A percentile compares a stretch with the other conserved stretches of the same genome.
phyloP scores from a whole-genome alignment of 139 green algal species.

The Volvox reticuliferus region DNA sequence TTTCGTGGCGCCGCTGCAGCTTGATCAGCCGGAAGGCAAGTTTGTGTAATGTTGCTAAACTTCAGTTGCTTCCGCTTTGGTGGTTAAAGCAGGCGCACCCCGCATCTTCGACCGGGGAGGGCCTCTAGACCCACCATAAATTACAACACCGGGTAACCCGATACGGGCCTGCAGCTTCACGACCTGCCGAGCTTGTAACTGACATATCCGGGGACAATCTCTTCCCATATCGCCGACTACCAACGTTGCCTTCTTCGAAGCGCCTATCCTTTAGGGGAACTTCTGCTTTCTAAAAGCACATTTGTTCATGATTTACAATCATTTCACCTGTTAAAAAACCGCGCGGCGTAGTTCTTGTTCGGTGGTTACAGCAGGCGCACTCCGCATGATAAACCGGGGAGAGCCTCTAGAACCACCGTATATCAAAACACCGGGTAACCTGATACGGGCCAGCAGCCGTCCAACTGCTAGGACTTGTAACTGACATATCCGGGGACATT shows the following conservation, averaged over 20 bases:
- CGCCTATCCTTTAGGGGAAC: too few species aligned
- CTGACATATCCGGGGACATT: constrained; percentile 20
- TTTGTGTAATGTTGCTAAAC: background rate
- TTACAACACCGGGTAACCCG: constrained; percentile 9
- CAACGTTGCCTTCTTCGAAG: too few species aligned
- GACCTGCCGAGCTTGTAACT: constrained; percentile 17
- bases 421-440: constrained; percentile 1
- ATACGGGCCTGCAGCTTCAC: constrained; percentile 25
- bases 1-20: constrained; percentile 20
- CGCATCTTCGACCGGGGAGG: background rate
- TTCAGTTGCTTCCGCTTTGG: background rate
- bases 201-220: constrained; percentile 11
- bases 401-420: constrained; percentile 34
- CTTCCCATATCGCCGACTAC: background rate
- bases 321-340: too few species aligned
- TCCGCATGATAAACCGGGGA: constrained; percentile 10
- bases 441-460: constrained; percentile 31
- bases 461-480: background rate
- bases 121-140: constrained; percentile 44
- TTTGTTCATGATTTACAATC: too few species aligned
- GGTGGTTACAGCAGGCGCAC: constrained; percentile 33
- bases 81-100: constrained; percentile 45
- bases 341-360: background rate
- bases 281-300: too few species aligned
- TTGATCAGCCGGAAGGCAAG: background rate